Conservation (phyloP, 768 basidiomycete species). For the Leccinum longicurvipes region DNA sequence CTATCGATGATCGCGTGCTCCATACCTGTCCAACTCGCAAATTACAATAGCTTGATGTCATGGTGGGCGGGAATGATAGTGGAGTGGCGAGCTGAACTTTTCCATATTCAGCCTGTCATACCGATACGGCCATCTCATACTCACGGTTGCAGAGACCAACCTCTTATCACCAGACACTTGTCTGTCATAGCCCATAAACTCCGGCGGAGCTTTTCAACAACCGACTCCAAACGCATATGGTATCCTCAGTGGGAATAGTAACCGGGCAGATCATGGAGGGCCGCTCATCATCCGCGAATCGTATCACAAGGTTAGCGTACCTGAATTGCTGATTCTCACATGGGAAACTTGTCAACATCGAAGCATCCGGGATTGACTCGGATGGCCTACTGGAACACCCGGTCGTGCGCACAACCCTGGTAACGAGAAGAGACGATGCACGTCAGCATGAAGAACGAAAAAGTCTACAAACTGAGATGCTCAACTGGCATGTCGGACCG, state of each 20-base stretch:
- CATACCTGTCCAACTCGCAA: neutral
- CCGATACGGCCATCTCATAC: neutral
- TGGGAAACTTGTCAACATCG: neutral
- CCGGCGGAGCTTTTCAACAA: neutral
- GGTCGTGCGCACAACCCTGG: neutral
- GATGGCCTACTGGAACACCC: neutral
- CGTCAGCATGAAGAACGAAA: constrained; percentile 1
- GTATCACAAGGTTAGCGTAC: neutral
- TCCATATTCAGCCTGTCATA: neutral
- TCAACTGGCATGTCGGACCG: neutral
- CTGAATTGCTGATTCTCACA: neutral
- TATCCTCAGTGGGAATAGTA: neutral
- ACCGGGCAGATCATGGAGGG: neutral
- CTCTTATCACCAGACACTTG: neutral
- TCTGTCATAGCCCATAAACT: neutral
- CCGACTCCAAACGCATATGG: neutral
- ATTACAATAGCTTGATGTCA: neutral
- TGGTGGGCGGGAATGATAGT: neutral
- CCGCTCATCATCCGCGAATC: neutral
- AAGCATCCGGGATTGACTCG: neutral
- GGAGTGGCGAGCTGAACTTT: neutral
- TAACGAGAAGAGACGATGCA: neutral
- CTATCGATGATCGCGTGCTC: neutral
- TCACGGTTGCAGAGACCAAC: neutral
- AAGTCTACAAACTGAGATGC: constrained; percentile 1